Evolutionary conservation across 768 basidiomycete species (phyloP), one percentile per base, ranked within the genome.

Genomic region (Serpula lacrymans): DNA sequence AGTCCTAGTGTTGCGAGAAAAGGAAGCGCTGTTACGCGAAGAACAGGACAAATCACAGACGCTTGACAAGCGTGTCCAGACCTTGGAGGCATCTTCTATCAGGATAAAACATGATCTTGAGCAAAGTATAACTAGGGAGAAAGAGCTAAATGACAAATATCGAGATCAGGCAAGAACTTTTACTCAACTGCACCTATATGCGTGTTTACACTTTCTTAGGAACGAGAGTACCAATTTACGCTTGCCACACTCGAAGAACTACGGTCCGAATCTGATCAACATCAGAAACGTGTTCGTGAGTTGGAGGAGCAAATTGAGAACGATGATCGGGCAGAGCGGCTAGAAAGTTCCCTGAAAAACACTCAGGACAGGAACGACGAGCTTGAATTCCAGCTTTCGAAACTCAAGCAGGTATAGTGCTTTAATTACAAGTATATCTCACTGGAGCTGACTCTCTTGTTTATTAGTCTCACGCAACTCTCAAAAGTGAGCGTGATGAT

Each of bases 311-410:
- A 88, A 48, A 82, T 92, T 16, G 80, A 90, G 58, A 82, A 77
- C 45, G 88, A 92, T 54, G 87, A 91, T 59, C 81, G 85, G 29
- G 80, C 81, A 12, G 88, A 89, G 47, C 72, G 73, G 30, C 63
- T 90, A 18, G 88, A 90, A 55, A 64, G 65, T 32, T 83, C 83
- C 6, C 64, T 92, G 34, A 82, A 82, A 54, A 81, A 88, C 52
- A 82, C 82, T 18, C 86, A 88, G 52, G 80, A 91, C 52, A 82
- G 83, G 40, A 84, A 84, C 4, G 88, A 87, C 44, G 87, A 89
- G 54, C 72, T 91, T 7, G 88, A 90, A 51, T 85, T 88, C 52
- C 86, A 86, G 53, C 66, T 92, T 14, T 80, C 82, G 10, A 88
- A 84, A 55, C 64, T 84, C 28, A 86, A 81, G 53, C 88, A 90